Conservation (phyloP, 1,284 basidiomycete genomes). For the Leccinum huronense region DNA sequence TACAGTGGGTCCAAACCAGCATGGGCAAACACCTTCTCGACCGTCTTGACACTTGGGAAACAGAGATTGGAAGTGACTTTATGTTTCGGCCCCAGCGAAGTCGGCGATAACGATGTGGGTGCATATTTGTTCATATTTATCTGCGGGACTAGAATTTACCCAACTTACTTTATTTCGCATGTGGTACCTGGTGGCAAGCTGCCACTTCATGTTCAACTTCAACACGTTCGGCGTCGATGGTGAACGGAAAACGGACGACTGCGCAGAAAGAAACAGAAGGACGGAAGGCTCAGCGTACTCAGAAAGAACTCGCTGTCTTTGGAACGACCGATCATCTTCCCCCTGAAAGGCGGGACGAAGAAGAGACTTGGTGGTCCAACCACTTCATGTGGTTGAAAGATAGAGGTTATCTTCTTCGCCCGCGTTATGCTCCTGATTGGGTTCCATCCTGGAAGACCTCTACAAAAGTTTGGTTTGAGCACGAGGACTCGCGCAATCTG, state of each 20-base stretch:
- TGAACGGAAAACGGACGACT: background rate
- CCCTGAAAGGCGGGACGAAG: background rate
- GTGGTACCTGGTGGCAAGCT: too few relatives aligned
- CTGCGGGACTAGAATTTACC: background rate
- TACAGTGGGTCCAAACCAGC: too few relatives aligned
- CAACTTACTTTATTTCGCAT: too few relatives aligned
- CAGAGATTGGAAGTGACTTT: background rate
- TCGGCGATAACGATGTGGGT: background rate
- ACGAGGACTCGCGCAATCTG: slow-evolving; percentile 9
- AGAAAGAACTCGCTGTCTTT: slow-evolving; percentile 5
- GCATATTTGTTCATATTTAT: background rate
- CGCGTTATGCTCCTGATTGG: slow-evolving; percentile 24
- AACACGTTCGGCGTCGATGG: background rate
- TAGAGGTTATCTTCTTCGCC: slow-evolving; percentile 28
- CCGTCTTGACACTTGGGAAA: background rate
- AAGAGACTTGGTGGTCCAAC: slow-evolving; percentile 17
- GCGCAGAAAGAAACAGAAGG: background rate
- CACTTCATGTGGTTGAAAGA: slow-evolving; percentile 23
- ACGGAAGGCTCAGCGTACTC: background rate
- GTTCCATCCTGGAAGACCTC: slow-evolving; percentile 25
- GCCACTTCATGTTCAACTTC: background rate
- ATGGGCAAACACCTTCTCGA: background rate
- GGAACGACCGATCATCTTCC: slow-evolving; percentile 3
- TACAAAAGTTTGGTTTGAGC: background rate
- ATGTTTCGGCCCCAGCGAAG: background rate